A percentile compares a stretch with the other conserved stretches of the same genome.
Evolutionary conservation across 495 filamentous ascomycete species (phyloP).

Genomic region (Neurospora sp.): DNA sequence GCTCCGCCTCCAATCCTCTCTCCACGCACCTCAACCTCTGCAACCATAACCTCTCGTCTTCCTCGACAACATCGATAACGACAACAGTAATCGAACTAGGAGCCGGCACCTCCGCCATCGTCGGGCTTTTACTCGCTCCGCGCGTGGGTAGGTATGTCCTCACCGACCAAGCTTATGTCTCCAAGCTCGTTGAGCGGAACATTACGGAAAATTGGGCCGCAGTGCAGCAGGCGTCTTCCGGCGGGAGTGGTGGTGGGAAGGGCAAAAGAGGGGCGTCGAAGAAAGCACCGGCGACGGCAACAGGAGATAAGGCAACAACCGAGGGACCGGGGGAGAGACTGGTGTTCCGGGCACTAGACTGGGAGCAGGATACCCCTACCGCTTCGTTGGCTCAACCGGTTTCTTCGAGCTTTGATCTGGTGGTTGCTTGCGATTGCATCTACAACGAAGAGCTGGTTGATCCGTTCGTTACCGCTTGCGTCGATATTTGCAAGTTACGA

Average conservation of each 20-base stretch:
- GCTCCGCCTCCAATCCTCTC: slow-evolving; percentile 52
- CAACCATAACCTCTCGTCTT: slow-evolving; percentile 9
- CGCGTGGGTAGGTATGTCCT: slow-evolving; percentile 58
- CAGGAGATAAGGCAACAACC: neutral
- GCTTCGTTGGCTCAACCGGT: slow-evolving; percentile 23
- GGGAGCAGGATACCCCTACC: slow-evolving; percentile 50
- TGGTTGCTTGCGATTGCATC: slow-evolving; percentile 81
- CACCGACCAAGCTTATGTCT: slow-evolving; percentile 83
- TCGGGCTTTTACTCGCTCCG: slow-evolving; percentile 55
- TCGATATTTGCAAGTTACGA: slow-evolving; percentile 59
- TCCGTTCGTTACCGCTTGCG: slow-evolving; percentile 76
- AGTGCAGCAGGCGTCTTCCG: too few relatives aligned
- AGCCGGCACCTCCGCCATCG: slow-evolving; percentile 71
- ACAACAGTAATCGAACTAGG: slow-evolving; percentile 61
- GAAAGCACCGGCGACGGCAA: neutral
- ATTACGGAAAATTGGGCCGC: slow-evolving; percentile 47
- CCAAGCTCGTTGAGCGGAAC: slow-evolving; percentile 64
- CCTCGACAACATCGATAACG: slow-evolving; percentile 37
- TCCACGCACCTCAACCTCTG: slow-evolving; percentile 45
- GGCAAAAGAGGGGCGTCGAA: slow-evolving; percentile 6
- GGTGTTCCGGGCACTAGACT: slow-evolving; percentile 50
- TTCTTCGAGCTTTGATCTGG: slow-evolving; percentile 42
- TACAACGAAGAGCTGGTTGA: slow-evolving; percentile 79
- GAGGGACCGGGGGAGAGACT: slow-evolving; percentile 16
- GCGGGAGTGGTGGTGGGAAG: neutral